Evolutionary conservation across 2,329 filamentous ascomycete species (phyloP).

Genomic region (Neonectria ditissima): DNA sequence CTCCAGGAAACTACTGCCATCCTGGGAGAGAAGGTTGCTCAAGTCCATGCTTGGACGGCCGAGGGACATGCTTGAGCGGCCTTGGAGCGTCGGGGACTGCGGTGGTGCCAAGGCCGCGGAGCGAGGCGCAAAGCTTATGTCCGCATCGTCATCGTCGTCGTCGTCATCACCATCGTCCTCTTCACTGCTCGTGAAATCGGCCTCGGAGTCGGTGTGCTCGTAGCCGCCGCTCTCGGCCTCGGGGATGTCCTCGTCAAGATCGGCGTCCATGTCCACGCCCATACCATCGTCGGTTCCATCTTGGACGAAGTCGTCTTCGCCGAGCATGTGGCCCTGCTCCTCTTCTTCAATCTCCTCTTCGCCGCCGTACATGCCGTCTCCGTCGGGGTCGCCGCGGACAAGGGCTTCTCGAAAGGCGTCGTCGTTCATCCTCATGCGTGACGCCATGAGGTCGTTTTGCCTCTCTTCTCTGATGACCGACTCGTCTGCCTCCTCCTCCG

Average conservation of each 20-base stretch:
- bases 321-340: conserved; percentile 68
- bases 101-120: conserved; percentile 50
- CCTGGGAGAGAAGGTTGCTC: conserved; percentile 65
- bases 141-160: conserved; percentile 44
- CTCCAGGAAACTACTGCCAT: conserved; percentile 68
- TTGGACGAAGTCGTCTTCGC: conserved; percentile 69
- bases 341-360: conserved; percentile 68
- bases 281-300: conserved; percentile 45
- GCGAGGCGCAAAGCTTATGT: conserved; percentile 56
- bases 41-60: conserved; percentile 66
- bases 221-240: conserved; percentile 74
- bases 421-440: conserved; percentile 67
- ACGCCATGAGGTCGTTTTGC: conserved; percentile 61
- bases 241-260: conserved; percentile 78
- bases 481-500: conserved; percentile 55
- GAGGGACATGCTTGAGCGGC: conserved; percentile 42
- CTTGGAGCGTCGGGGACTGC: conserved; percentile 52
- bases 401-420: conserved; percentile 72
- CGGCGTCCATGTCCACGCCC: conserved; percentile 68
- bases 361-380: conserved; percentile 63
- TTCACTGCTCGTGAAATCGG: conserved; percentile 66
- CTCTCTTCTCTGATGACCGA: conserved; percentile 57
- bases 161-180: conserved; percentile 50
- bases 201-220: conserved; percentile 83
- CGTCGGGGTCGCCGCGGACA: conserved; percentile 62